phyloP scores from a whole-genome alignment of 768 basidiomycete genomes.

The Mycena leptocephala region DNA sequence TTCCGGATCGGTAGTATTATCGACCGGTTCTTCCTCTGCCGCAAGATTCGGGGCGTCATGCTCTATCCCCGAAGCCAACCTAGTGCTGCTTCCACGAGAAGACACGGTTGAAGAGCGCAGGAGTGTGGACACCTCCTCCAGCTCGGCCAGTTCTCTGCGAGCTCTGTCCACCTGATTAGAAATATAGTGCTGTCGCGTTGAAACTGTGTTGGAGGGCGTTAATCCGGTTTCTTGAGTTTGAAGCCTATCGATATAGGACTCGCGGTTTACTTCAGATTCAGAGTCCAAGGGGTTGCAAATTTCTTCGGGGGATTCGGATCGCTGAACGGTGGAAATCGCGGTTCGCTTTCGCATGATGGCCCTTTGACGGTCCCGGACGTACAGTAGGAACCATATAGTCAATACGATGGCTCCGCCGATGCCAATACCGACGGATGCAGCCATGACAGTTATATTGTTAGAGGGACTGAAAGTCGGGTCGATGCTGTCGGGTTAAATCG shows the following conservation, averaged over 20 bases:
- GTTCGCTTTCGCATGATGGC: no score
- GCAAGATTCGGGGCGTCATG: background rate
- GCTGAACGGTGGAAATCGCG: background rate
- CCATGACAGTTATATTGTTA: no score
- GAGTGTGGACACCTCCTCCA: constrained; percentile 6
- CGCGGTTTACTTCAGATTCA: background rate
- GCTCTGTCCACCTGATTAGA: constrained; percentile 22
- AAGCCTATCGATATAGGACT: background rate
- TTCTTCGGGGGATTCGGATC: background rate
- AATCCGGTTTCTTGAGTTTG: background rate
- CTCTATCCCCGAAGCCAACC: background rate
- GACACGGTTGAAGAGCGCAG: background rate
- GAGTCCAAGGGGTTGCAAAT: background rate
- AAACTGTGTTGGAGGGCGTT: background rate
- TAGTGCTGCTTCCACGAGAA: background rate
- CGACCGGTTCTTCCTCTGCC: background rate
- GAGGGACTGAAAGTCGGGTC: no score
- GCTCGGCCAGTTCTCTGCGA: constrained; percentile 6
- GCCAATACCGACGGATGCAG: no score
- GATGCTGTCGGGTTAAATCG: no score
- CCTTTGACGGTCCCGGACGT: no score
- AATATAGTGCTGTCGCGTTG: constrained; percentile 26
- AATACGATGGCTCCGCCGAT: no score
- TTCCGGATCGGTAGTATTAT: background rate
- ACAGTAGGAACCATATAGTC: background rate